Percentiles rank a stretch among this genome's conserved stretches.
phyloP scores from a whole-genome alignment of 768 basidiomycete genomes.

The Floccularia luteovirens region DNA sequence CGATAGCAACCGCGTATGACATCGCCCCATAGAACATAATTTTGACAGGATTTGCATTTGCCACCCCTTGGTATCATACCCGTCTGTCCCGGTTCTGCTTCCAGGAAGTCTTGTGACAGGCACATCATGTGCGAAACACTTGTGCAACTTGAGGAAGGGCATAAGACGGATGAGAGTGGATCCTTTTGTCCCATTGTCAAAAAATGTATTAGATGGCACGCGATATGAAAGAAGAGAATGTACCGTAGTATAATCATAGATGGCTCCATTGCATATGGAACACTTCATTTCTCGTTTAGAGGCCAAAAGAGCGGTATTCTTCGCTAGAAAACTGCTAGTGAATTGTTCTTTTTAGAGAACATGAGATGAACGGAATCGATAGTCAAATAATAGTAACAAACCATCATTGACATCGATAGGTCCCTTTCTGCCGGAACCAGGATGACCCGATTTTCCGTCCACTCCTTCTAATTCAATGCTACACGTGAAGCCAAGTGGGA shows the following conservation, averaged over 20 bases:
- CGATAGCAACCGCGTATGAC: slow-evolving; percentile 56
- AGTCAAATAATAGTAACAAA: slow-evolving; percentile 15
- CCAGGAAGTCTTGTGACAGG: slow-evolving; percentile 40
- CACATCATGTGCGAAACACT: slow-evolving; percentile 53
- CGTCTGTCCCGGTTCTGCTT: slow-evolving; percentile 10
- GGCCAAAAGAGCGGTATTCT: slow-evolving; percentile 29
- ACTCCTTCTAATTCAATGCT: slow-evolving; percentile 60
- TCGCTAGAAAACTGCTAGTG: neutral
- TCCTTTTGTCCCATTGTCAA: slow-evolving; percentile 25
- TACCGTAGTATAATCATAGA: slow-evolving; percentile 35
- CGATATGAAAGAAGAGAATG: slow-evolving; percentile 8
- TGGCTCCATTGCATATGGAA: slow-evolving; percentile 34
- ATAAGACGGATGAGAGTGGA: slow-evolving; percentile 42
- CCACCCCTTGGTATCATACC: slow-evolving; percentile 58
- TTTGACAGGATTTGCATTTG: slow-evolving; percentile 39
- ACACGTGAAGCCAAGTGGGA: slow-evolving; percentile 47
- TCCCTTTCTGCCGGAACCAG: slow-evolving; percentile 44
- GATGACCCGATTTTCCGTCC: slow-evolving; percentile 50
- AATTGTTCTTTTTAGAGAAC: neutral
- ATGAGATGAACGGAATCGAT: neutral
- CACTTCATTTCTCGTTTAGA: slow-evolving; percentile 28
- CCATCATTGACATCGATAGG: slow-evolving; percentile 56
- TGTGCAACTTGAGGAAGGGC: slow-evolving; percentile 40
- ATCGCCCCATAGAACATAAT: slow-evolving; percentile 65
- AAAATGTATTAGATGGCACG: neutral